Evolutionary conservation across 2,329 filamentous ascomycete genomes (phyloP), one percentile per base, ranked within the genome.

Genomic region (Fusarium austroafricanum): DNA sequence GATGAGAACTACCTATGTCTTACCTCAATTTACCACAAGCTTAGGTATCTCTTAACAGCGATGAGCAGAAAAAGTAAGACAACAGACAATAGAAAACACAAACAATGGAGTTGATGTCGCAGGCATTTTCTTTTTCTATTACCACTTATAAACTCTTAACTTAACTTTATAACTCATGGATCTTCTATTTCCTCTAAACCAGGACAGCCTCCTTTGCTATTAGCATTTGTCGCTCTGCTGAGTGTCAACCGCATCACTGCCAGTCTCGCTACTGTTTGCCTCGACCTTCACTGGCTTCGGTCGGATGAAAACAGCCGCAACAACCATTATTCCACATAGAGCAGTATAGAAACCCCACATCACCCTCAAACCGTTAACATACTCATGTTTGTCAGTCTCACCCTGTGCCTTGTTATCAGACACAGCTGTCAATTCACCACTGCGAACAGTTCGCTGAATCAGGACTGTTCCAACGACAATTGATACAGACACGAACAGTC

Each of bases 401-500:
- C 40, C 52, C 6, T 62, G 39, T 5, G 40, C 53, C 20, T 46
- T 29, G 0, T 65, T 47, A 4, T 52, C 37, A 1, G 58, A 61
- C 9, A 64, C 59, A 10, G 65, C 43, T 3, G 70, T 71, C 40
- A 72, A 39, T 17, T 57, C 65, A 5, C 61, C 70, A 12, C 57
- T 55, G 4, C 60, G 56, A 10, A 72, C 55, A 11, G 57, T 62
- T 3, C 70, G 55, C 17, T 93, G 89, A 79, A 94, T 94, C 26
- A 94, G 83, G 28, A 93, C 90, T 12, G 90, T 88, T 35, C 92
- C 92, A 29, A 93, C 82, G 2, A 93, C 90, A 49, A 93, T 85
- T 0, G 88, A 89, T 12, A 89, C 84, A 2, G 89, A 85, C 0
- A 88, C 91, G 10, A 87, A 89, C 2, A 94, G 81, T 65, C 90